Evolutionary conservation across 164 flowering plant species (phyloP).

Genomic region (grape (Vitis vinifera)): DNA sequence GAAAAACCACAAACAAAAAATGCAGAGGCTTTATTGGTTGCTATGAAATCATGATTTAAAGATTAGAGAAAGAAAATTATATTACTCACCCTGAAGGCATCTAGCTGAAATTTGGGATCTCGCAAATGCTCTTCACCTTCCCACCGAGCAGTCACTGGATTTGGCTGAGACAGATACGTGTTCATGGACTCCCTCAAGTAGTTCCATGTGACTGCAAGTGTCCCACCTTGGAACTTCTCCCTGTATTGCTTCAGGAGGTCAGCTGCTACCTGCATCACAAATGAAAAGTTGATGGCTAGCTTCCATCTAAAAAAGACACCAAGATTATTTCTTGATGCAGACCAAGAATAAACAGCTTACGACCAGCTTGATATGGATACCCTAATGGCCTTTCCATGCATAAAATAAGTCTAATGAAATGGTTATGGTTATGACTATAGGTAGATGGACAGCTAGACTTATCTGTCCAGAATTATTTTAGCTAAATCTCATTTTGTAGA

Average conservation of each 20-base stretch:
- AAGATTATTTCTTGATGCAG: not conserved
- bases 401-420: not conserved
- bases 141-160: conserved; percentile 93
- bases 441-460: not conserved
- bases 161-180: conserved; percentile 86
- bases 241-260: conserved; percentile 88
- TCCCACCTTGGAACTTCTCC: conserved; percentile 89
- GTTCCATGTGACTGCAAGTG: conserved; percentile 88
- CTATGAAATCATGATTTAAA: not conserved
- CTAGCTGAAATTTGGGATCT: conserved; percentile 87
- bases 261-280: conserved; percentile 66
- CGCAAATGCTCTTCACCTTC: conserved; percentile 91
- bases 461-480: not conserved
- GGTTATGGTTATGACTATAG: not conserved
- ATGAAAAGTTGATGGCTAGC: not conserved
- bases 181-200: conserved; percentile 92
- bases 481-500: not conserved
- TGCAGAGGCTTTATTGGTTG: not conserved
- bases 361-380: not conserved
- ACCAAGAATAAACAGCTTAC: not conserved
- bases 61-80: not conserved
- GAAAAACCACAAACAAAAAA: conserved; percentile 8
- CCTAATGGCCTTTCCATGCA: not conserved
- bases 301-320: not conserved
- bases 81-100: conserved; percentile 84